Conservation (phyloP, 306 rosid species). For the Chamaecrista fasciculata region DNA sequence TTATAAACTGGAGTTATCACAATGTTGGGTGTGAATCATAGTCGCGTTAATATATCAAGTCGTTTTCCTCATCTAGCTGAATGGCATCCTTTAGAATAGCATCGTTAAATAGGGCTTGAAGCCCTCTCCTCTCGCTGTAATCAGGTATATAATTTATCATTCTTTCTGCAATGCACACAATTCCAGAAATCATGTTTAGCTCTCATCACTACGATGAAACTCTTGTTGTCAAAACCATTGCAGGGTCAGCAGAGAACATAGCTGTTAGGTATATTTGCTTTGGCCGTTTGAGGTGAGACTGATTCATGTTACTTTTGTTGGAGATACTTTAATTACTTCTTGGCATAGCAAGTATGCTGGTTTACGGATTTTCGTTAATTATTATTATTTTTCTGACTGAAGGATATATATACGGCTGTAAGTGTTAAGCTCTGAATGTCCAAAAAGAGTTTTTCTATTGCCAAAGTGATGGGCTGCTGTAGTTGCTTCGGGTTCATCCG, state of each 20-base stretch:
- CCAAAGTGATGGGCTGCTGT: conserved; percentile 72
- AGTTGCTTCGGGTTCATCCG: conserved; percentile 79
- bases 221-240: not conserved
- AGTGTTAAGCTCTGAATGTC: conserved; percentile 54
- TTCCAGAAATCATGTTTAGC: not conserved
- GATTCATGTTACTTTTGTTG: not conserved
- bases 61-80: conserved; percentile 75
- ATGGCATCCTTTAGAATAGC: conserved; percentile 94
- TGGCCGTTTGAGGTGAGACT: conserved; percentile 14
- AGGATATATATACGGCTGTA: conserved; percentile 30
- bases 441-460: conserved; percentile 45
- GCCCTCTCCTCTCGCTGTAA: conserved; percentile 42
- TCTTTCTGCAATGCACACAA: not conserved
- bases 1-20: conserved; percentile 59
- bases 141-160: conserved; percentile 40
- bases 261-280: conserved; percentile 8
- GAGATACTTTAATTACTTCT: conserved; percentile 11
- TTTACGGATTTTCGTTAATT: conserved; percentile 40
- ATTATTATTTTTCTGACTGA: conserved; percentile 39
- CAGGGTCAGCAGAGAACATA: conserved; percentile 18
- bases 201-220: not conserved
- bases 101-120: conserved; percentile 53
- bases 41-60: conserved; percentile 42
- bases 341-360: conserved; percentile 14
- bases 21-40: conserved; percentile 69